A percentile compares a stretch with the other conserved stretches of the same genome.
phyloP scores from a whole-genome alignment of 2,329 filamentous ascomycete species.

The Macrophomina phaseolina region DNA sequence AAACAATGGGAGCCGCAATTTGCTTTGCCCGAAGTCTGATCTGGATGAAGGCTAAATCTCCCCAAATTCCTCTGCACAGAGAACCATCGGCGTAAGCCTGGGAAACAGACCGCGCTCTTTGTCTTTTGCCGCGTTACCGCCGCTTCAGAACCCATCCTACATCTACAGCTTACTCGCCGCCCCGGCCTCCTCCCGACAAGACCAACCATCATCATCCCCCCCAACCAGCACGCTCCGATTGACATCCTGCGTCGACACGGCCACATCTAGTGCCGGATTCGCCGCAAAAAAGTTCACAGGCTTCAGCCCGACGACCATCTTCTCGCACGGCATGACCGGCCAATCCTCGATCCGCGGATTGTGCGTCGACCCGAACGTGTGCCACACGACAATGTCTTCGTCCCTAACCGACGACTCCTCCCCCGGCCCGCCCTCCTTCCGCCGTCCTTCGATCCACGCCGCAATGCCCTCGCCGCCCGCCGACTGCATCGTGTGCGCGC shows the following conservation, averaged over 20 bases:
- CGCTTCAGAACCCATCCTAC: too few relatives aligned
- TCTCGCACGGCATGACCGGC: conserved; percentile 41
- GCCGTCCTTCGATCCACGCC: background rate
- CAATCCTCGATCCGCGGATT: conserved; percentile 40
- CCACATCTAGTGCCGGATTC: background rate
- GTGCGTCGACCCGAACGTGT: conserved; percentile 39
- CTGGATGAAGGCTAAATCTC: too few relatives aligned
- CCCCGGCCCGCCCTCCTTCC: background rate
- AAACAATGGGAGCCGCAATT: too few relatives aligned
- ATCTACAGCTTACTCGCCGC: background rate
- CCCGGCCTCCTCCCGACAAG: background rate
- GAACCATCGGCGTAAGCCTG: too few relatives aligned
- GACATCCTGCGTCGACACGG: background rate
- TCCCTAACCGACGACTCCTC: conserved; percentile 28
- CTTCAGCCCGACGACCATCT: conserved; percentile 13
- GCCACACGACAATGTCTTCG: conserved; percentile 39
- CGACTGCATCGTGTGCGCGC: conserved; percentile 37
- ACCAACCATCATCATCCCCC: background rate
- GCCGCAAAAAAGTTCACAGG: background rate
- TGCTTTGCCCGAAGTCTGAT: too few relatives aligned
- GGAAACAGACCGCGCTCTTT: too few relatives aligned
- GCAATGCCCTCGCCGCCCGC: conserved; percentile 1
- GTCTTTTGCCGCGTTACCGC: too few relatives aligned
- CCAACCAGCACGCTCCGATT: background rate
- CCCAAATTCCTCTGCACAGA: too few relatives aligned